Base-by-base conservation (phyloP, 1,139 yeast species). In the Yamadazyma friedrichii region DNA sequence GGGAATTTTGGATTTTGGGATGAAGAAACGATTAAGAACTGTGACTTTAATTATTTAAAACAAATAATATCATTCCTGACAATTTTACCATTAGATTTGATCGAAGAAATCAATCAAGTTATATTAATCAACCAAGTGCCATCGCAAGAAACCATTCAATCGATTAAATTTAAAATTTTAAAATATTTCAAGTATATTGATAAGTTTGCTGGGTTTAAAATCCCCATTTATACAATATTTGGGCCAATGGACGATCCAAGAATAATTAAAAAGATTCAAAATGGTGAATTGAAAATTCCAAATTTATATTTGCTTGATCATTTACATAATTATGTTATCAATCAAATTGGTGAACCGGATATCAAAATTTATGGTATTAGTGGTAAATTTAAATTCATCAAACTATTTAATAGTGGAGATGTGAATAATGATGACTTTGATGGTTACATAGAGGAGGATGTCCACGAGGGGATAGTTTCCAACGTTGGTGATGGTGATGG, bases 1-100 rank as follows among this genome's bases (percentile, higher is more conserved):
- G 94, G 94, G 12, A 84, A 83, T 50, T 85, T 86, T 63, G 95
- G 95, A 12, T 84, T 86, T 56, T 80, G 86, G 65, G 85, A 84
- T 53, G 62, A 62, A 29, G 74, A 73, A 13, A 78, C 87, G 29
- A 69, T 84, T n/a, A 50, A 50, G 15, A 64, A 76, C 46, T 77
- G 82, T 41, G 82, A 78, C 46, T 71, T 76, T 42, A 67, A 71
- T 15, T 78, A 76, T 50, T 54, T 78, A 38, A 75, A 85, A 46
- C 88, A 82, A 51, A 78, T 84, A 31, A 84, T 84, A 15, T 84
- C 84, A 43, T 83, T 82, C 52, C 80, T 84, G 46, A 84, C 84
- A 12, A 67, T 82, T 13, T 54, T 84, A 25, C 75, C 76, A 11
- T 64, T 64, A n/a, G 65, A 68, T 2, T 54, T 72, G 35, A 67